Percentiles rank a stretch among this genome's conserved stretches.
Evolutionary conservation across 805 yeast species (phyloP).

Genomic region (Yamadazyma scolyti): DNA sequence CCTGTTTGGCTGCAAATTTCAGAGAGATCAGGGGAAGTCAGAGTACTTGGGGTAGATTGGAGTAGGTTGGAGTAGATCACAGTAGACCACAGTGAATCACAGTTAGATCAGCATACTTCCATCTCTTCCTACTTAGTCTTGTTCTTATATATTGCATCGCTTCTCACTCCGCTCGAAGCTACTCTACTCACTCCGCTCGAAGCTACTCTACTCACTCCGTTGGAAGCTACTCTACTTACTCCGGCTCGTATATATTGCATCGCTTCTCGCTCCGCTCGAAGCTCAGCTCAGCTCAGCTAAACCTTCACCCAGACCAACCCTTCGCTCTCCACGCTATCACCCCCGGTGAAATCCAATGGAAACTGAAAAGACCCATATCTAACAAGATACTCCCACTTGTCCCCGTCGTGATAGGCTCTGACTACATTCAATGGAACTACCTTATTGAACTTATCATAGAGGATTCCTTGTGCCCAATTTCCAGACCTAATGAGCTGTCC

Average conservation of each 20-base stretch:
- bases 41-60: no score
- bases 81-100: no score
- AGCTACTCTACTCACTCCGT: no score
- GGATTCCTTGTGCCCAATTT: slow-evolving; percentile 50
- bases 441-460: slow-evolving; percentile 22
- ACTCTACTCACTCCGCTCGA: slow-evolving; percentile 22
- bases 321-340: slow-evolving; percentile 6
- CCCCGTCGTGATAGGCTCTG: slow-evolving; percentile 17
- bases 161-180: neutral
- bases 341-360: slow-evolving; percentile 20
- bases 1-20: no score
- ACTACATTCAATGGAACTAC: slow-evolving; percentile 24
- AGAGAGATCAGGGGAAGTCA: no score
- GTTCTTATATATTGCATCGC: neutral
- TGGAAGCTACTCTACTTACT: no score
- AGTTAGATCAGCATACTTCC: no score
- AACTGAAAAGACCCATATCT: slow-evolving; percentile 23
- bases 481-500: slow-evolving; percentile 50
- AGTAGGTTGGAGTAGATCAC: no score
- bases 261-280: no score
- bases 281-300: neutral
- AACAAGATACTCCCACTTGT: slow-evolving; percentile 21
- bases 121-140: no score
- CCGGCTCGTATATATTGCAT: no score
- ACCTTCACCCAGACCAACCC: slow-evolving; percentile 1